These are phyloP conservation scores for Camellia japonica DNA, from an alignment of 148 eudicot genomes.

Conservation along the genomic window DNA sequence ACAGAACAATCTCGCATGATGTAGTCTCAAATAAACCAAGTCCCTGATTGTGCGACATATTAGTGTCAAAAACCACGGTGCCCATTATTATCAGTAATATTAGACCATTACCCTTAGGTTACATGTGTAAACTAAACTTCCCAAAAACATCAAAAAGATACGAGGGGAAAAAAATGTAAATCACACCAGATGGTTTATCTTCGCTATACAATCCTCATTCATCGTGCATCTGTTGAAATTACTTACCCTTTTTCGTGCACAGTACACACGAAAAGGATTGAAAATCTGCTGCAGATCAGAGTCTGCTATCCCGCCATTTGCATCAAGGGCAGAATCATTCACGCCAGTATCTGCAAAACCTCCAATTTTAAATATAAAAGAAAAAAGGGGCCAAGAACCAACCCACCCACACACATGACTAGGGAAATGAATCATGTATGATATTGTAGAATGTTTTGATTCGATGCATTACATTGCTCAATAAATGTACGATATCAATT, in stretches of 20 bases:
- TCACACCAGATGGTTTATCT: background rate
- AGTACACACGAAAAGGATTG: constrained; percentile 36
- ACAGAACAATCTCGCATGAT: background rate
- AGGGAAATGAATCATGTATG: background rate
- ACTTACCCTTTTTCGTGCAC: constrained; percentile 62
- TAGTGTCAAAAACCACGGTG: background rate
- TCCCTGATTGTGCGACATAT: background rate
- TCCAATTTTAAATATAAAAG: background rate
- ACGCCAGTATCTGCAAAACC: constrained; percentile 16
- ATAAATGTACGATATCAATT: too few relatives aligned
- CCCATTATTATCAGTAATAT: background rate
- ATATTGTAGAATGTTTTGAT: too few relatives aligned
- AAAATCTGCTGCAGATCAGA: constrained; percentile 41
- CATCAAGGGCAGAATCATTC: constrained; percentile 18
- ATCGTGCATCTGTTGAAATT: background rate
- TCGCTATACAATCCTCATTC: background rate
- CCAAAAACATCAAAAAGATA: background rate
- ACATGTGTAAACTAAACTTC: background rate
- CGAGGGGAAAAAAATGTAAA: background rate
- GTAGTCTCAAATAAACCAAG: background rate
- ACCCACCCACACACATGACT: background rate
- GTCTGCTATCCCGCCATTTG: constrained; percentile 21
- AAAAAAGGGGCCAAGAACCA: background rate
- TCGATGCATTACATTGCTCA: too few relatives aligned
- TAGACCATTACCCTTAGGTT: background rate